Evolutionary conservation across 805 yeast species (phyloP).

Genomic region (Wickerhamomyces pijperi): DNA sequence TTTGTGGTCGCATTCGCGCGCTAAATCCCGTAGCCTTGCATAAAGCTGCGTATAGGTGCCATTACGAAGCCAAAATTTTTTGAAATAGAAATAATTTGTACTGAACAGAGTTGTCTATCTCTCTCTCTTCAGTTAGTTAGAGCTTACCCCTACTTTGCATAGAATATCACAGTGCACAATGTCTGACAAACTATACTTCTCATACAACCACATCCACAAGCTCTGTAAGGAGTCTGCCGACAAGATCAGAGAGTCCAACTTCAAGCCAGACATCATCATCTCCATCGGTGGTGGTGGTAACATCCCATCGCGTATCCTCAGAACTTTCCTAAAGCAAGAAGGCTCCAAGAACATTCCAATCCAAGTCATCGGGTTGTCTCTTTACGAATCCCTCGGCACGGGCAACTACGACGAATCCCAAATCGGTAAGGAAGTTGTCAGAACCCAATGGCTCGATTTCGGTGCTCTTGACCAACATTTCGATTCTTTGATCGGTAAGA

Average conservation of each 20-base stretch:
- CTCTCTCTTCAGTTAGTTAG: no score
- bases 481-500: slow-evolving; percentile 72
- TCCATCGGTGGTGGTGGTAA: slow-evolving; percentile 72
- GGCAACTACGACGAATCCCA: slow-evolving; percentile 26
- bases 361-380: slow-evolving; percentile 57
- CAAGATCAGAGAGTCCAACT: slow-evolving; percentile 25
- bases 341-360: slow-evolving; percentile 60
- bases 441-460: slow-evolving; percentile 88
- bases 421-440: slow-evolving; percentile 71
- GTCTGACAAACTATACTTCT: slow-evolving; percentile 43
- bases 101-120: no score
- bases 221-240: slow-evolving; percentile 62
- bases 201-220: slow-evolving; percentile 77
- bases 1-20: no score
- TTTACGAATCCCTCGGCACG: slow-evolving; percentile 46
- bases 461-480: slow-evolving; percentile 58
- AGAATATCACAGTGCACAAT: no score
- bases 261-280: slow-evolving; percentile 44
- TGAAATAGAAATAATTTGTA: no score
- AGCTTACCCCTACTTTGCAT: no score
- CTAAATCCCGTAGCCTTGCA: no score
- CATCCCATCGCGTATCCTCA: slow-evolving; percentile 49
- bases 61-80: no score
- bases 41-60: no score
- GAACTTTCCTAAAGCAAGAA: slow-evolving; percentile 47